Base-by-base conservation (phyloP, 108 stramenopile genomes). In the Nannochloropsis salina region DNA sequence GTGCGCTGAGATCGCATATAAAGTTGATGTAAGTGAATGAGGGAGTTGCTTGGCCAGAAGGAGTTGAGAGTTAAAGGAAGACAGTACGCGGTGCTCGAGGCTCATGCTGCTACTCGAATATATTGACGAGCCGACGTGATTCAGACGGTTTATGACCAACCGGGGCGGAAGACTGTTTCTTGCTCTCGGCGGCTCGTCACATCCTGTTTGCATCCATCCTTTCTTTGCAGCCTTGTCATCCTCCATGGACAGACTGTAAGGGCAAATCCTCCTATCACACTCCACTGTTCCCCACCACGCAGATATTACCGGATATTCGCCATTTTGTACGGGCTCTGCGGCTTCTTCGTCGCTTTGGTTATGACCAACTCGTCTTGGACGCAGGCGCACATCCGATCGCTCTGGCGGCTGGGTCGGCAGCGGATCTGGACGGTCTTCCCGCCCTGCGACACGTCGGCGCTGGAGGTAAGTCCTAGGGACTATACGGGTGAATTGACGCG, bases 351-450 rank as follows among this genome's bases (percentile, higher is more conserved):
- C 45, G 92, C 95, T 87, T 81, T 94, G 9, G 94, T 94, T 43
- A 93, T 99, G 93, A 97, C 94, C 83, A 99, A 99, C 92, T 97
- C 97, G 4, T 91, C 93, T 6, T 99, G 99, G 99, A 99, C 99
- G 15, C 89, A 88, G 86, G 88, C 87, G 42, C 98, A 99, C 84
- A 90, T 92, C 42, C 42, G 84, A 22, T 79, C 90, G 43, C 84
- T 92, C n/a, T 92, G 92, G 92, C 44, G 51, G 82, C 51, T 43
- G 45, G 51, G 85, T 41, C 85, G 87, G 41, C 84, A 82, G 31
- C 85, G 83, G 3, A 91, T 95, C 22, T 85, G 89, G 15, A 91
- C 95, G 31, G 93, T 97, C 5, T 97, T 92, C 89, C 98, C 98
- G 1, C 98, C 98, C 6, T 96, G 96, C 87, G 94, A 95, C 82